Conservation (phyloP, 1,284 basidiomycete genomes). For the Anthracocystis walkeri region DNA sequence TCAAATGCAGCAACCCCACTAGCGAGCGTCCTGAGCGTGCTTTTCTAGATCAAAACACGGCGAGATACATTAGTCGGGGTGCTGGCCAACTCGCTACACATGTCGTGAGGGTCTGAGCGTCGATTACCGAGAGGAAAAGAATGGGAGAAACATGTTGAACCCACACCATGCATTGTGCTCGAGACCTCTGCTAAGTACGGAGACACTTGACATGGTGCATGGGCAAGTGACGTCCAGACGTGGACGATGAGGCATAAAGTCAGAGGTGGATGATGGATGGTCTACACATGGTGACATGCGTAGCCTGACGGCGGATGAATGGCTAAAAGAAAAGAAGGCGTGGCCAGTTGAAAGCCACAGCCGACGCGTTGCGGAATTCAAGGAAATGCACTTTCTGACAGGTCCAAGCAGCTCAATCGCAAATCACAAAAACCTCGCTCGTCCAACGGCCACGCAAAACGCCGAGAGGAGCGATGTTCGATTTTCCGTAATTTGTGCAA, state of each 20-base stretch:
- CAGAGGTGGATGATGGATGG: neutral
- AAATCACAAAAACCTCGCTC: too few relatives aligned
- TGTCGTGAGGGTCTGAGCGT: constrained; percentile 1
- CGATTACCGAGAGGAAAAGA: neutral
- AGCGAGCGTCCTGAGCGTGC: neutral
- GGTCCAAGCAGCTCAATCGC: neutral
- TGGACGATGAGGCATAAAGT: neutral
- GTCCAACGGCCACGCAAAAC: too few relatives aligned
- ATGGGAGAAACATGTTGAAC: neutral
- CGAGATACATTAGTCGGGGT: neutral
- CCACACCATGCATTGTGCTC: neutral
- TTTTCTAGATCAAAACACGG: too few relatives aligned
- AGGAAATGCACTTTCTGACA: constrained; percentile 2
- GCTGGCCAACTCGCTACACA: neutral
- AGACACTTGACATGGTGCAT: neutral
- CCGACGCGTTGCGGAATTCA: too few relatives aligned
- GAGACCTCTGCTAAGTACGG: neutral
- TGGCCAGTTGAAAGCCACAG: neutral
- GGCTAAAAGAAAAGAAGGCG: neutral
- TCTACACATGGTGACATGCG: constrained; percentile 4
- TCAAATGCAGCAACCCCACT: neutral
- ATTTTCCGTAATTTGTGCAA: neutral
- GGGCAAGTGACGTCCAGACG: neutral
- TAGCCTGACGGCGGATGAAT: neutral
- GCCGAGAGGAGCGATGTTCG: neutral